These are phyloP conservation scores for Lactifluus volemus DNA, from an alignment of 768 basidiomycete genomes.

Conservation along the genomic window DNA sequence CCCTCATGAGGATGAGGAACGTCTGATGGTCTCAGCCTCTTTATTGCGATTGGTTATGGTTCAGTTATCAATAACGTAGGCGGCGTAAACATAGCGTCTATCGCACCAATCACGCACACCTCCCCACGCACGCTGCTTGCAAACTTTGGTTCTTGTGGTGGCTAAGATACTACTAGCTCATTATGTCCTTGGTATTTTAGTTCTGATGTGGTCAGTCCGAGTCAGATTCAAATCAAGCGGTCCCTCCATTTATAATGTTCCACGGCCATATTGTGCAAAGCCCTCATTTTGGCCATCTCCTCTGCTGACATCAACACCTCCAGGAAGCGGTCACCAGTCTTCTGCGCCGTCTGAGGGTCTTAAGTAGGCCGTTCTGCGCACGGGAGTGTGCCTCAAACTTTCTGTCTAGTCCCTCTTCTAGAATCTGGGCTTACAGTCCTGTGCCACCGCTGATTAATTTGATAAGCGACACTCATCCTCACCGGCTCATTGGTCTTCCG, in stretches of 20 bases:
- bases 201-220: too few species aligned
- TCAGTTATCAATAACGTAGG: not conserved
- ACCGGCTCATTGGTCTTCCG: not conserved
- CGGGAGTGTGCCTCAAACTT: not conserved
- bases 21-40: not conserved
- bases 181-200: too few species aligned
- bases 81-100: not conserved
- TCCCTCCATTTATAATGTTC: too few species aligned
- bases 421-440: not conserved
- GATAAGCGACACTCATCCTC: not conserved
- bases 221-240: too few species aligned
- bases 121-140: not conserved
- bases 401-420: not conserved
- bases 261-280: not conserved
- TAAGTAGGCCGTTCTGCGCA: not conserved
- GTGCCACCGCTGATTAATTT: conserved; percentile 22
- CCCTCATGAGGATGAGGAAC: too few species aligned
- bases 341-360: not conserved
- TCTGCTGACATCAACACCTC: not conserved
- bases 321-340: not conserved
- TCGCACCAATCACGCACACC: not conserved
- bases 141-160: too few species aligned
- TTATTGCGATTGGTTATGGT: not conserved
- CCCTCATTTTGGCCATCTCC: not conserved
- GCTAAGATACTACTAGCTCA: too few species aligned